A percentile compares a stretch with the other conserved stretches of the same genome.
These are phyloP conservation scores for Russula brevipes DNA, from an alignment of 768 basidiomycete genomes.

Conservation along the genomic window DNA sequence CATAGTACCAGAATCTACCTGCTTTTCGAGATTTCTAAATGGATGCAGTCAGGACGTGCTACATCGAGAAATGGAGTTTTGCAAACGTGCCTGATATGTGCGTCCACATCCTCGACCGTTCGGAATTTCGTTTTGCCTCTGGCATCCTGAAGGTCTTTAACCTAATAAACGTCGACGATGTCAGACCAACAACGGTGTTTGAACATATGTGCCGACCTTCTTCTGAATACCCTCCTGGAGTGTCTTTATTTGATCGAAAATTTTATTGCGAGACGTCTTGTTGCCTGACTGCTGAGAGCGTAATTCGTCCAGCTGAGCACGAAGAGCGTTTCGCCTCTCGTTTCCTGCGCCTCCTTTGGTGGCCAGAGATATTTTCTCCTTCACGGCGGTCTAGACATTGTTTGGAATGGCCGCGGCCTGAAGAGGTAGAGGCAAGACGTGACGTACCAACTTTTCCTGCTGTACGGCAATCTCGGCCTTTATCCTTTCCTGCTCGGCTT, in stretches of 20 bases:
- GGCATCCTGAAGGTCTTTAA: slow-evolving; percentile 80
- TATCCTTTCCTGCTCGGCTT: slow-evolving; percentile 77
- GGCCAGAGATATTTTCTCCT: slow-evolving; percentile 66
- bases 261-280: slow-evolving; percentile 66
- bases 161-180: slow-evolving; percentile 38
- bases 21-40: slow-evolving; percentile 71
- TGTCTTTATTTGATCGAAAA: slow-evolving; percentile 71
- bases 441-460: slow-evolving; percentile 73
- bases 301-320: slow-evolving; percentile 74
- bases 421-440: not conserved
- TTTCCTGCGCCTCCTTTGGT: slow-evolving; percentile 58
- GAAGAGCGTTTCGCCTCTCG: slow-evolving; percentile 67
- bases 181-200: not conserved
- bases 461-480: slow-evolving; percentile 80
- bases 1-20: slow-evolving; percentile 87
- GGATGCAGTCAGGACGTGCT: not conserved
- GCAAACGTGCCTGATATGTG: slow-evolving; percentile 70
- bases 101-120: slow-evolving; percentile 80
- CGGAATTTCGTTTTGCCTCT: slow-evolving; percentile 76
- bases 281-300: slow-evolving; percentile 71
- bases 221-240: slow-evolving; percentile 74
- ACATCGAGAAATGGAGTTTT: not conserved
- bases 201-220: slow-evolving; percentile 49
- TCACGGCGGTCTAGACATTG: slow-evolving; percentile 51
- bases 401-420: slow-evolving; percentile 26